Evolutionary conservation across 306 rosid genomes (phyloP).

Genomic region (Quercus suber): DNA sequence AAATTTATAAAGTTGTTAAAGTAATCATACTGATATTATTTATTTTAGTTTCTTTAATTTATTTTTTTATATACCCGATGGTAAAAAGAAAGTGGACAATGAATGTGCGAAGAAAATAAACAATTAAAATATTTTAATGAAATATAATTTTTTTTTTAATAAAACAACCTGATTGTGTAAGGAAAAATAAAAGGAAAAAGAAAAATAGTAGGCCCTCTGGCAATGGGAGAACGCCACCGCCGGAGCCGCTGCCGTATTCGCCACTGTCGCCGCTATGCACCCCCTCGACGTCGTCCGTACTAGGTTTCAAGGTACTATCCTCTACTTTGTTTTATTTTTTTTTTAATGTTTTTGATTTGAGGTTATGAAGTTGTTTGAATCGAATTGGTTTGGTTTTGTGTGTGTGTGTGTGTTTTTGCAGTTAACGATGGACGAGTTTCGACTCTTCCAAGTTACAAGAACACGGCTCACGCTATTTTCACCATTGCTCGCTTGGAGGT

Average conservation of each 20-base stretch:
- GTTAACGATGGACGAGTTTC: slow-evolving; percentile 82
- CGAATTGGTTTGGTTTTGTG: slow-evolving; percentile 4
- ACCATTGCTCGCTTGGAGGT: slow-evolving; percentile 92
- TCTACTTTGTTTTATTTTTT: neutral
- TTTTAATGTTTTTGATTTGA: neutral
- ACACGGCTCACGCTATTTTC: slow-evolving; percentile 73
- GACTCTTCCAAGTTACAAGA: slow-evolving; percentile 73
- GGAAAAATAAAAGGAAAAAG: no score
- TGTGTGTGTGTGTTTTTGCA: neutral
- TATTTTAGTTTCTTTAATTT: no score
- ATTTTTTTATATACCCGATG: no score
- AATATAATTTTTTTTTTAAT: no score
- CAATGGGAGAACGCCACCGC: slow-evolving; percentile 88
- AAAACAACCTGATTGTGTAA: no score
- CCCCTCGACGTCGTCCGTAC: slow-evolving; percentile 97
- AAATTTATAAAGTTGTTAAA: no score
- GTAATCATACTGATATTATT: no score
- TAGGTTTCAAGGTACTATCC: slow-evolving; percentile 71
- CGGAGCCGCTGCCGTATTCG: slow-evolving; percentile 83
- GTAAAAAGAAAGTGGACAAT: no score
- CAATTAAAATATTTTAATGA: no score
- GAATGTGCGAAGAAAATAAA: accelerated
- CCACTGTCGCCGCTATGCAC: slow-evolving; percentile 78
- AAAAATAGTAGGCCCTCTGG: no score
- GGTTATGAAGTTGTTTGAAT: neutral